A percentile compares a stretch with the other conserved stretches of the same genome.
These are phyloP conservation scores for Ophiocordyceps camponoti-saundersi DNA, from an alignment of 2,329 filamentous ascomycete genomes.

Conservation along the genomic window DNA sequence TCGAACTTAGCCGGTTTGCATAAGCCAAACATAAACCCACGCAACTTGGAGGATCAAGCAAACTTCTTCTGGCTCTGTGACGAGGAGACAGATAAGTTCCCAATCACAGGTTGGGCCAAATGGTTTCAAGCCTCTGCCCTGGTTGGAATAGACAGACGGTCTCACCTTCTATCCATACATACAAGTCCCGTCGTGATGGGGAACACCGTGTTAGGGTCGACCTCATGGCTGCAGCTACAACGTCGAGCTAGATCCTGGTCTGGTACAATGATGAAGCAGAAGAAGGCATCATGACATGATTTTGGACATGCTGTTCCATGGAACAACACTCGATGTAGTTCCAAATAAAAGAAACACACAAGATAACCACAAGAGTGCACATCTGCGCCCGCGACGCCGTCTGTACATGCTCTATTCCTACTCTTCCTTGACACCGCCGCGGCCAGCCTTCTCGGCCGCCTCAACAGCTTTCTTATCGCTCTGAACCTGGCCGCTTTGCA, in stretches of 20 bases:
- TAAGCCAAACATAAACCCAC: too few species aligned
- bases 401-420: constrained; percentile 19
- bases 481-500: constrained; percentile 59
- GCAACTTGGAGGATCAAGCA: too few species aligned
- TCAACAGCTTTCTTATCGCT: constrained; percentile 86
- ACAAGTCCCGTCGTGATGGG: too few species aligned
- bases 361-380: not conserved
- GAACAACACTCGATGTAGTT: not conserved
- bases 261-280: not conserved
- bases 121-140: too few species aligned
- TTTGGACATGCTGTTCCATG: not conserved
- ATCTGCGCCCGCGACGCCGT: not conserved
- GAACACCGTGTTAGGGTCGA: too few species aligned
- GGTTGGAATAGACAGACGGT: too few species aligned
- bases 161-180: too few species aligned
- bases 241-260: not conserved
- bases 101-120: too few species aligned
- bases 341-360: not conserved
- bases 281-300: not conserved
- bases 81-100: too few species aligned
- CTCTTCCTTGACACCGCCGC: constrained; percentile 57
- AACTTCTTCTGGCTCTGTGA: too few species aligned
- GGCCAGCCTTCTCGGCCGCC: constrained; percentile 58
- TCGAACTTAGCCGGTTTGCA: not conserved
- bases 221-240: too few species aligned